phyloP scores from a whole-genome alignment of 108 stramenopile genomes.

The Tribonema minus region DNA sequence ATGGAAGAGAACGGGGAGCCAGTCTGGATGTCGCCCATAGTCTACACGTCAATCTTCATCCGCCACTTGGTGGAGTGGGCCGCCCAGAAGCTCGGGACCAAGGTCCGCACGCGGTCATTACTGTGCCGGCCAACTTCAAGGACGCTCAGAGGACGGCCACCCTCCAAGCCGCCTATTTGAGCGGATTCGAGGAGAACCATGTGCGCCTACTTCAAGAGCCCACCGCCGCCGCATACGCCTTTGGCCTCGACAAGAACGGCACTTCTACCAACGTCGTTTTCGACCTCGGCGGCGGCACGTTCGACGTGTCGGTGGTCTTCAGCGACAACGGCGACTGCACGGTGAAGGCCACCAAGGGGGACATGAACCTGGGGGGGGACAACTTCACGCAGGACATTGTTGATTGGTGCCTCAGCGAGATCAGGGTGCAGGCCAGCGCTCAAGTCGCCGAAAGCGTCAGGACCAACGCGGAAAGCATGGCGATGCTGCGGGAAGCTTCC shows the following conservation, averaged over 20 bases:
- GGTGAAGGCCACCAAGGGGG: constrained; percentile 99
- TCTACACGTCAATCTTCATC: no score
- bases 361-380: constrained; percentile 98
- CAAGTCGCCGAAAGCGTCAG: constrained; percentile 90
- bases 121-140: constrained; percentile 98
- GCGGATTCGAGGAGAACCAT: no score
- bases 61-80: no score
- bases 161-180: no score
- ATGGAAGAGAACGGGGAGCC: no score
- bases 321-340: constrained; percentile 99
- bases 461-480: constrained; percentile 87
- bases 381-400: constrained; percentile 92
- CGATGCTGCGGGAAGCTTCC: constrained; percentile 97
- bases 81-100: no score
- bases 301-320: constrained; percentile 93
- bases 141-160: constrained; percentile 94
- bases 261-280: constrained; percentile 89
- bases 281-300: constrained; percentile 95
- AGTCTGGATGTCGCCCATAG: no score
- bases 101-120: constrained; percentile 94
- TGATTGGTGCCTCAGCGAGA: constrained; percentile 48
- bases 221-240: constrained; percentile 97
- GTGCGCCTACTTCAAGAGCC: constrained; percentile 99
- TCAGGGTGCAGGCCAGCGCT: constrained; percentile 44
- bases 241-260: constrained; percentile 90